A percentile compares a stretch with the other conserved stretches of the same genome.
Evolutionary conservation across 176 grass and related monocot genomes (phyloP).

Genomic region (Triticum monococcum): DNA sequence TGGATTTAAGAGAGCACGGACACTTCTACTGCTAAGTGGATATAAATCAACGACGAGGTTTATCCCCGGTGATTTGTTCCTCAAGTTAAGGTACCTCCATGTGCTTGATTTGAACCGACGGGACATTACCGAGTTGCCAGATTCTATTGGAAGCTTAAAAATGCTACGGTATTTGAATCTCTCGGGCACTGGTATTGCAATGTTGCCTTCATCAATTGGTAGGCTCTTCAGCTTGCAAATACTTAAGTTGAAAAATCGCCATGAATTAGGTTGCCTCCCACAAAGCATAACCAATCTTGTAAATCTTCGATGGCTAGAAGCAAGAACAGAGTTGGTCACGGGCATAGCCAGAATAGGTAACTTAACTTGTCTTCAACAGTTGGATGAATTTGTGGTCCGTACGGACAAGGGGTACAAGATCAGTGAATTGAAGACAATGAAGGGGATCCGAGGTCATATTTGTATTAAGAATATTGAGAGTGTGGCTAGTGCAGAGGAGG

Average conservation of each 20-base stretch:
- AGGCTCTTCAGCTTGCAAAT: slow-evolving; percentile 61
- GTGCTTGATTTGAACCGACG: slow-evolving; percentile 54
- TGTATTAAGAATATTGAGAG: slow-evolving; percentile 55
- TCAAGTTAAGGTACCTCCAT: slow-evolving; percentile 51
- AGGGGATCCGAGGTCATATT: slow-evolving; percentile 43
- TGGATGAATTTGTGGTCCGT: slow-evolving; percentile 61
- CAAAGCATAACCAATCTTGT: slow-evolving; percentile 53
- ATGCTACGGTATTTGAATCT: slow-evolving; percentile 75
- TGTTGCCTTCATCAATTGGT: slow-evolving; percentile 54
- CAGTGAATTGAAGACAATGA: slow-evolving; percentile 57
- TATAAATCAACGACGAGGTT: slow-evolving; percentile 44
- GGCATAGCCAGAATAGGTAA: slow-evolving; percentile 47
- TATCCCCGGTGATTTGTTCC: slow-evolving; percentile 54
- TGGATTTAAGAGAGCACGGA: slow-evolving; percentile 50
- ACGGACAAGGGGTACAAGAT: slow-evolving; percentile 60
- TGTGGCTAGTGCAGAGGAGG: slow-evolving; percentile 49
- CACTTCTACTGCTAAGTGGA: slow-evolving; percentile 60
- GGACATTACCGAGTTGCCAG: slow-evolving; percentile 58
- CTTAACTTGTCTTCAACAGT: slow-evolving; percentile 58
- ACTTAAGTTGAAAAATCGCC: slow-evolving; percentile 53
- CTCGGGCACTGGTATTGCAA: slow-evolving; percentile 42
- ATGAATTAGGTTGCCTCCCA: slow-evolving; percentile 41
- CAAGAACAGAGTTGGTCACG: slow-evolving; percentile 44
- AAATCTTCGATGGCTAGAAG: slow-evolving; percentile 63
- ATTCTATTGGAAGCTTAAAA: slow-evolving; percentile 68